Percentiles rank a stretch among this genome's conserved stretches.
phyloP scores from a whole-genome alignment of 331 rosid species.

The Quercus lobata region DNA sequence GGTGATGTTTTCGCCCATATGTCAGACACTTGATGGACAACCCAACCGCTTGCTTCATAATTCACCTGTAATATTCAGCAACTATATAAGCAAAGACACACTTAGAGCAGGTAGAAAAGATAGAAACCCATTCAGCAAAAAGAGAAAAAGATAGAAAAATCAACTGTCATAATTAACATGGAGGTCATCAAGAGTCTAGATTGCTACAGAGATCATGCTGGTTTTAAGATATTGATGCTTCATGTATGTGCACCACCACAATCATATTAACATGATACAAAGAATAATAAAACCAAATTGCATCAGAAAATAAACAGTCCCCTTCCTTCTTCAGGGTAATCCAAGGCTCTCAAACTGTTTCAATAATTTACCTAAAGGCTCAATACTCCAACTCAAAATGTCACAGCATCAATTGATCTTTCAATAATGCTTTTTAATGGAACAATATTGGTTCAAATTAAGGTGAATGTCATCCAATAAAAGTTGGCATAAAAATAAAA shows the following conservation, averaged over 20 bases:
- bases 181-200: not conserved
- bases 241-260: not conserved
- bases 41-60: conserved; percentile 89
- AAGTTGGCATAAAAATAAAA: not conserved
- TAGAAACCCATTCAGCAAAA: not conserved
- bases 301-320: not conserved
- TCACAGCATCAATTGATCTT: not conserved
- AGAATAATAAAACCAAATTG: not conserved
- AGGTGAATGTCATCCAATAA: not conserved
- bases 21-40: conserved; percentile 91
- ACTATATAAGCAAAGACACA: not conserved
- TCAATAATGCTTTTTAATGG: not conserved
- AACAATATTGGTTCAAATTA: not conserved
- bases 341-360: not conserved
- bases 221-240: not conserved
- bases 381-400: not conserved
- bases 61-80: conserved; percentile 57
- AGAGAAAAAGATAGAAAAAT: not conserved
- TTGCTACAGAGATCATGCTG: not conserved
- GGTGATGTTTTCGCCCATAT: conserved; percentile 93
- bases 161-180: not conserved
- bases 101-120: not conserved
- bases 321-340: not conserved
- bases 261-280: not conserved
- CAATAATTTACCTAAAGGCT: not conserved